Evolutionary conservation across 441 rosid genomes (phyloP).

Genomic region (Euphorbia celastroides): DNA sequence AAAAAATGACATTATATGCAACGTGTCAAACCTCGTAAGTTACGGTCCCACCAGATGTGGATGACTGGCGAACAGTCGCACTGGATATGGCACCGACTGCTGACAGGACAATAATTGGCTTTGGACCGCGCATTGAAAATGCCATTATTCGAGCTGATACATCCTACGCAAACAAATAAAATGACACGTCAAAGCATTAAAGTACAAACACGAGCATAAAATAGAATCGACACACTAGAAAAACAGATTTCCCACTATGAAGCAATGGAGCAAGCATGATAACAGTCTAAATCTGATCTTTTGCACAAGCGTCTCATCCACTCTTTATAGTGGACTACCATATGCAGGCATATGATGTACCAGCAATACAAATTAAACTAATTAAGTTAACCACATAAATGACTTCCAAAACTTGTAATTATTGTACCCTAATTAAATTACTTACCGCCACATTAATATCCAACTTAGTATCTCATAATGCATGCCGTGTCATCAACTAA

Average conservation of each 20-base stretch:
- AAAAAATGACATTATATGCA: no score
- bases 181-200: no score
- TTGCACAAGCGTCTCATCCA: no score
- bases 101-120: conserved; percentile 83
- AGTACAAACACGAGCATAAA: no score
- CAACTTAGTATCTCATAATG: neutral
- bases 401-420: neutral
- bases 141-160: conserved; percentile 58
- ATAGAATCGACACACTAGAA: no score
- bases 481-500: neutral
- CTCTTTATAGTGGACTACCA: no score
- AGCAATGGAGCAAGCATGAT: neutral
- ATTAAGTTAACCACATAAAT: neutral
- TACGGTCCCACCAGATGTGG: conserved; percentile 89
- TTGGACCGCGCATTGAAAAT: conserved; percentile 91
- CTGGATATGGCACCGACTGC: conserved; percentile 90
- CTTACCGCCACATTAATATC: neutral
- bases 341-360: neutral
- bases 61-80: conserved; percentile 86
- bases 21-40: conserved; percentile 63
- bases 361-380: neutral
- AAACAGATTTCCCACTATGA: no score
- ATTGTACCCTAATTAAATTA: neutral
- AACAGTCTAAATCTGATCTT: no score
- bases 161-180: conserved; percentile 26